Conservation (phyloP, 1,284 basidiomycete genomes). For the Boletus smithii region DNA sequence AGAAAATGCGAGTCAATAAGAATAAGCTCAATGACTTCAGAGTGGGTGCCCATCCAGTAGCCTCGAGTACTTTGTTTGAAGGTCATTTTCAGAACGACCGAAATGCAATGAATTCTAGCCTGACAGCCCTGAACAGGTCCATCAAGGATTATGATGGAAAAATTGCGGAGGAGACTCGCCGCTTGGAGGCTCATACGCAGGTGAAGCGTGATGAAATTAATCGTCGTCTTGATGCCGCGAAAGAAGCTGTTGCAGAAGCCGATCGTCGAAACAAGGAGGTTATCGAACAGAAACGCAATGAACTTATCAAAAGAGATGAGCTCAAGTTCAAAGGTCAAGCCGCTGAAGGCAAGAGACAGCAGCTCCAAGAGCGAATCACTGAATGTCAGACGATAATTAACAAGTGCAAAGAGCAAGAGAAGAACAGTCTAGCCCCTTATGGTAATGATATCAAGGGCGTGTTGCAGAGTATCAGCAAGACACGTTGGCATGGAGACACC, state of each 20-base stretch:
- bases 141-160: slow-evolving; percentile 51
- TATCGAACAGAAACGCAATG: slow-evolving; percentile 32
- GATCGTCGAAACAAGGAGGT: slow-evolving; percentile 37
- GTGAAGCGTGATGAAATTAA: slow-evolving; percentile 57
- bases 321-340: slow-evolving; percentile 35
- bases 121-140: slow-evolving; percentile 39
- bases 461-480: slow-evolving; percentile 52
- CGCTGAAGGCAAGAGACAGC: slow-evolving; percentile 33
- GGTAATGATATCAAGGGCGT: slow-evolving; percentile 63
- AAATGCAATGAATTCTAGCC: slow-evolving; percentile 44
- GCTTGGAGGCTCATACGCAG: slow-evolving; percentile 56
- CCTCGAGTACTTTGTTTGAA: background rate
- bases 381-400: slow-evolving; percentile 47
- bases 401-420: slow-evolving; percentile 46
- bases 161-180: slow-evolving; percentile 55
- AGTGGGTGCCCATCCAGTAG: slow-evolving; percentile 35
- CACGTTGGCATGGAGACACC: slow-evolving; percentile 61
- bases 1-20: slow-evolving; percentile 47
- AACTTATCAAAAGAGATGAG: slow-evolving; percentile 32
- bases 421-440: slow-evolving; percentile 58
- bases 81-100: slow-evolving; percentile 42
- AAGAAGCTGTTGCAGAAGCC: slow-evolving; percentile 35
- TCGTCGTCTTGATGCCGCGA: slow-evolving; percentile 46
- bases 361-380: slow-evolving; percentile 40
- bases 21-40: slow-evolving; percentile 42